Percentiles rank a stretch among this genome's conserved stretches.
These are phyloP conservation scores for Pholiota molesta DNA, from an alignment of 768 basidiomycete species.

Conservation along the genomic window DNA sequence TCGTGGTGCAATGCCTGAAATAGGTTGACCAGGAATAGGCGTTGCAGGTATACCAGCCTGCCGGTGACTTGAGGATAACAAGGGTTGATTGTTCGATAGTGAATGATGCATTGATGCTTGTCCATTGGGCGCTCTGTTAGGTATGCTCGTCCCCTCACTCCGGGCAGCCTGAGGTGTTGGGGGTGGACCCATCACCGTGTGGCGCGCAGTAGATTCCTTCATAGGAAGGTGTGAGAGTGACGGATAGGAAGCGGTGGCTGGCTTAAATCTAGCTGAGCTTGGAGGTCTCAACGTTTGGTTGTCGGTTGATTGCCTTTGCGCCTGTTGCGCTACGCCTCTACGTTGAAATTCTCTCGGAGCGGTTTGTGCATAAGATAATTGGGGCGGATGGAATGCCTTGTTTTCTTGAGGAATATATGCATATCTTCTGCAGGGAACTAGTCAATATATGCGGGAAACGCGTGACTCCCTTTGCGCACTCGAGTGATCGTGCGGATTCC, in stretches of 20 bases:
- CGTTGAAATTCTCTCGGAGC: conserved; percentile 43
- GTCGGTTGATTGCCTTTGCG: conserved; percentile 18
- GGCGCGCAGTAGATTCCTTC: conserved; percentile 23
- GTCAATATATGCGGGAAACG: conserved; percentile 20
- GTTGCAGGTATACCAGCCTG: conserved; percentile 7
- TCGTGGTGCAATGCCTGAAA: conserved; percentile 1
- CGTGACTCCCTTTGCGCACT: conserved; percentile 26
- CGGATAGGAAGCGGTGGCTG: conserved; percentile 7
- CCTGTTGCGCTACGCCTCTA: conserved; percentile 26
- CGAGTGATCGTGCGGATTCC: conserved; percentile 41
- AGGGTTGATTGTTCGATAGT: background rate
- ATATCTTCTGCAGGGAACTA: conserved; percentile 54
- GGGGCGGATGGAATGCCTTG: conserved; percentile 40
- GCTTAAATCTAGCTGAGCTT: conserved; percentile 23
- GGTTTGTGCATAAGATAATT: conserved; percentile 45
- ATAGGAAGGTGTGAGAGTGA: conserved; percentile 14
- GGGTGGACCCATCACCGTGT: conserved; percentile 53
- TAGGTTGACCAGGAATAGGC: conserved; percentile 9
- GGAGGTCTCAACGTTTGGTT: conserved; percentile 5
- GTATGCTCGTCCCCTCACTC: conserved; percentile 19
- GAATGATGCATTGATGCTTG: background rate
- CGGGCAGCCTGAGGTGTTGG: conserved; percentile 48
- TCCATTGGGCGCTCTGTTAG: background rate
- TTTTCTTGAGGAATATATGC: conserved; percentile 58
- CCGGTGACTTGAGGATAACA: conserved; percentile 8